Conservation (phyloP, 805 yeast genomes). For the Clavispora vitiphila region DNA sequence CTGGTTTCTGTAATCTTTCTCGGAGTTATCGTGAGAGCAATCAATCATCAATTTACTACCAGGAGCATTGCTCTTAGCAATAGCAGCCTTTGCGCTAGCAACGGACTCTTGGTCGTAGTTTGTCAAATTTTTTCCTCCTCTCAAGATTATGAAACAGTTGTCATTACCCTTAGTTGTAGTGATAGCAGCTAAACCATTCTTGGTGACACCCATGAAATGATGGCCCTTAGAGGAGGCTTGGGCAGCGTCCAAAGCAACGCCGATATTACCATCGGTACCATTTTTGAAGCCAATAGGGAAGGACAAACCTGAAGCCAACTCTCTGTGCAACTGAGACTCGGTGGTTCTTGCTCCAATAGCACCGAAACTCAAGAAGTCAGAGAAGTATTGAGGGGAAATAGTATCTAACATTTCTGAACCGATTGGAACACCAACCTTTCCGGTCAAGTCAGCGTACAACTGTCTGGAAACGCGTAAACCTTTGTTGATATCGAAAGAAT, state of each 20-base stretch:
- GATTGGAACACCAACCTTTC: constrained; percentile 65
- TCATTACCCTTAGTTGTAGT: constrained; percentile 93
- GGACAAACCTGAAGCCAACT: constrained; percentile 90
- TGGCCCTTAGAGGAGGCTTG: constrained; percentile 90
- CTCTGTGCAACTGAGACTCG: constrained; percentile 96
- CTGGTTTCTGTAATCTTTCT: constrained; percentile 86
- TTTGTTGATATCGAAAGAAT: constrained; percentile 88
- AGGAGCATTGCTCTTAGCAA: constrained; percentile 42
- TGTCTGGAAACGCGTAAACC: constrained; percentile 87
- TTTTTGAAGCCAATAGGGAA: constrained; percentile 99
- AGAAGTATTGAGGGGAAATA: constrained; percentile 90
- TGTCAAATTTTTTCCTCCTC: constrained; percentile 95
- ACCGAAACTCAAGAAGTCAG: constrained; percentile 91
- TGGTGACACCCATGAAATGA: constrained; percentile 91
- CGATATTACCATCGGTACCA: constrained; percentile 94
- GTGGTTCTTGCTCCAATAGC: constrained; percentile 99
- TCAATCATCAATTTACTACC: constrained; percentile 78
- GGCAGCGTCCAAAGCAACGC: constrained; percentile 92
- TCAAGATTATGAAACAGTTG: constrained; percentile 82
- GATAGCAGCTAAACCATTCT: constrained; percentile 94
- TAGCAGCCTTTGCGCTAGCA: constrained; percentile 44
- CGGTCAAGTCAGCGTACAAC: constrained; percentile 78
- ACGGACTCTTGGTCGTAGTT: constrained; percentile 80
- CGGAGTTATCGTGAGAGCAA: constrained; percentile 96
- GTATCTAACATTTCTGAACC: constrained; percentile 98